Evolutionary conservation across 352 stramenopile species (phyloP).

Genomic region (Saprolegnia diclina): DNA sequence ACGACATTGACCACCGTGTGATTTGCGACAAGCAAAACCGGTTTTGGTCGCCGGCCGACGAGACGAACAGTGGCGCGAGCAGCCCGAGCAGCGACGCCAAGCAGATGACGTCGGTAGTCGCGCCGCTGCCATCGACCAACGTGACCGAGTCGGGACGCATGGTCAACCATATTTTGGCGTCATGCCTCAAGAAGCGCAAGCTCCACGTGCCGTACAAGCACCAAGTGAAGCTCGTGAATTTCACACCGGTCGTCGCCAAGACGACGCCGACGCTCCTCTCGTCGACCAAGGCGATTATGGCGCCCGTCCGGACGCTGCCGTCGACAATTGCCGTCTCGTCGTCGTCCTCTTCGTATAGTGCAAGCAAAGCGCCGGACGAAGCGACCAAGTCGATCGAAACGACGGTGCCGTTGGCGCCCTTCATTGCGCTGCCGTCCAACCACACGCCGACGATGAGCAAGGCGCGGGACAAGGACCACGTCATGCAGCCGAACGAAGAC

Average conservation of each 20-base stretch:
- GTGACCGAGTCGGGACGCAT: constrained; percentile 36
- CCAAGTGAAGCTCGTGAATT: constrained; percentile 76
- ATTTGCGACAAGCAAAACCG: constrained; percentile 77
- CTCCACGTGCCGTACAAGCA: constrained; percentile 81
- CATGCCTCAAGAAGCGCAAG: constrained; percentile 77
- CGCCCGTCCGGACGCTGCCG: not conserved
- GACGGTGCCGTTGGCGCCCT: not conserved
- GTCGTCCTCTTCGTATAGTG: no score
- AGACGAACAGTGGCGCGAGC: constrained; percentile 35
- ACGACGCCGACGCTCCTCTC: not conserved
- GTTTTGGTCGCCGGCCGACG: constrained; percentile 68
- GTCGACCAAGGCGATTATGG: not conserved
- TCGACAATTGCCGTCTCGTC: no score
- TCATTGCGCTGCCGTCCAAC: not conserved
- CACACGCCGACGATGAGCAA: constrained; percentile 23
- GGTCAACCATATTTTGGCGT: constrained; percentile 78
- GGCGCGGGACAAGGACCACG: constrained; percentile 6
- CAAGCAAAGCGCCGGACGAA: not conserved
- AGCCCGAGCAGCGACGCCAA: not conserved
- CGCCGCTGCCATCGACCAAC: not conserved
- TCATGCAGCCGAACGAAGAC: constrained; percentile 17
- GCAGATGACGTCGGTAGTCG: not conserved
- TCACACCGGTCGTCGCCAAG: constrained; percentile 35
- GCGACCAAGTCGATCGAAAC: not conserved
- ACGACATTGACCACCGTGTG: constrained; percentile 71